phyloP scores from a whole-genome alignment of 257 asterid species.

The Solanum piurae region DNA sequence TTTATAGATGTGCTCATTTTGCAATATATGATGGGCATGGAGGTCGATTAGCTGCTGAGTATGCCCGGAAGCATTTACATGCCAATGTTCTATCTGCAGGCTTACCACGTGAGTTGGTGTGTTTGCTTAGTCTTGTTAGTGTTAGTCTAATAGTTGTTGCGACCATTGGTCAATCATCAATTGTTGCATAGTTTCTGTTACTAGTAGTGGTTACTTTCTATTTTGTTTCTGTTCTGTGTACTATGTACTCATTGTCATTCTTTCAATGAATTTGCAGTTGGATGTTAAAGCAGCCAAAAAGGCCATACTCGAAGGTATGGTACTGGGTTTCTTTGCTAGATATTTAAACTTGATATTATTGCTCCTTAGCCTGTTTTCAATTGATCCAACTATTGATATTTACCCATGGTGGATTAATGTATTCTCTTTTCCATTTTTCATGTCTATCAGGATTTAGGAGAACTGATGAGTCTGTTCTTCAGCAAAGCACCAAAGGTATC shows the following conservation, averaged over 20 bases:
- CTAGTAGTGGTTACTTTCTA: background rate
- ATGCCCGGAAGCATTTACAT: constrained; percentile 79
- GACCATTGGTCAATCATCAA: background rate
- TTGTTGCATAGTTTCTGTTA: background rate
- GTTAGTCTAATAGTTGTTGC: constrained; percentile 14
- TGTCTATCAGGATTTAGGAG: constrained; percentile 50
- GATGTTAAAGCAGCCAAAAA: constrained; percentile 69
- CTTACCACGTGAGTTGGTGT: constrained; percentile 99
- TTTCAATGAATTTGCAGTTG: constrained; percentile 45
- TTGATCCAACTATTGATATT: background rate
- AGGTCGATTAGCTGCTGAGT: constrained; percentile 79
- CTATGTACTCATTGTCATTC: background rate
- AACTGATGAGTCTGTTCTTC: constrained; percentile 74
- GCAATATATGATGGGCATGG: constrained; percentile 91
- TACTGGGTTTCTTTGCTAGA: background rate
- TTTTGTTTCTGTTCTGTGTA: constrained; percentile 3
- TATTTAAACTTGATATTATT: background rate
- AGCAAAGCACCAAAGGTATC: constrained; percentile 69
- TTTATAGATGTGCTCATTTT: constrained; percentile 66
- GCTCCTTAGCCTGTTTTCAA: background rate
- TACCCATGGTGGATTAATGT: background rate
- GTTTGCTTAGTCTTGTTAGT: constrained; percentile 31
- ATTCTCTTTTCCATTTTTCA: background rate
- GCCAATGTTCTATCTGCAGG: constrained; percentile 73
- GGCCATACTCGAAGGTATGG: constrained; percentile 73